These are phyloP conservation scores for Gnetum montanum DNA, from an alignment of 75 land plant species.

Conservation along the genomic window DNA sequence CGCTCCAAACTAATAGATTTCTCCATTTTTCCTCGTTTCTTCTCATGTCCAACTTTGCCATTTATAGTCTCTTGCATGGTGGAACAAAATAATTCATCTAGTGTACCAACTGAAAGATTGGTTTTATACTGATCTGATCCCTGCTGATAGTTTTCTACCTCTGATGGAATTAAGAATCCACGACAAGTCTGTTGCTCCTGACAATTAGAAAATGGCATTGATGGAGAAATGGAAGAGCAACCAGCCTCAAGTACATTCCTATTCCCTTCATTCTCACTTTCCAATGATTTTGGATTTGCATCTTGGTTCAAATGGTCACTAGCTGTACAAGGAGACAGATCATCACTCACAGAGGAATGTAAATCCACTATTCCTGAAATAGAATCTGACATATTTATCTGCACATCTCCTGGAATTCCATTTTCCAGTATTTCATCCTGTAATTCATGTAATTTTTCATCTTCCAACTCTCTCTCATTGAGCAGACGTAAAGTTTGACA, in stretches of 20 bases:
- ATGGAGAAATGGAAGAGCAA: background rate
- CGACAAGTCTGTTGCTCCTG: background rate
- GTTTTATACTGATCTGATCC: background rate
- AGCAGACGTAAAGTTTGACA: slow-evolving; percentile 44
- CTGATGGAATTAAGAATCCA: background rate
- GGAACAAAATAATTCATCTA: background rate
- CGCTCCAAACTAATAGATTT: slow-evolving; percentile 73
- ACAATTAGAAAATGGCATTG: background rate
- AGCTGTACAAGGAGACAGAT: background rate
- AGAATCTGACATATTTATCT: background rate
- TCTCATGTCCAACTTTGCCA: slow-evolving; percentile 25
- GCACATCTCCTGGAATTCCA: background rate
- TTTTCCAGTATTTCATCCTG: slow-evolving; percentile 9
- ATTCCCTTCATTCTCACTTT: background rate
- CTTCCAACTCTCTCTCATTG: slow-evolving; percentile 31
- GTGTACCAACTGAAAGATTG: background rate
- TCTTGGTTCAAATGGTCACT: background rate
- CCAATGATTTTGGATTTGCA: background rate
- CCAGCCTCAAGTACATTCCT: background rate
- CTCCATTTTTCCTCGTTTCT: slow-evolving; percentile 69
- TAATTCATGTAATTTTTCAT: slow-evolving; percentile 22
- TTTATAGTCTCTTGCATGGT: slow-evolving; percentile 9
- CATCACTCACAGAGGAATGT: background rate
- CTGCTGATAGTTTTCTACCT: background rate
- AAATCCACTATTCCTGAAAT: background rate